Percentiles rank a stretch among this genome's conserved stretches.
phyloP scores from a whole-genome alignment of 2,329 filamentous ascomycete genomes.

The Aquanectria penicillioides region DNA sequence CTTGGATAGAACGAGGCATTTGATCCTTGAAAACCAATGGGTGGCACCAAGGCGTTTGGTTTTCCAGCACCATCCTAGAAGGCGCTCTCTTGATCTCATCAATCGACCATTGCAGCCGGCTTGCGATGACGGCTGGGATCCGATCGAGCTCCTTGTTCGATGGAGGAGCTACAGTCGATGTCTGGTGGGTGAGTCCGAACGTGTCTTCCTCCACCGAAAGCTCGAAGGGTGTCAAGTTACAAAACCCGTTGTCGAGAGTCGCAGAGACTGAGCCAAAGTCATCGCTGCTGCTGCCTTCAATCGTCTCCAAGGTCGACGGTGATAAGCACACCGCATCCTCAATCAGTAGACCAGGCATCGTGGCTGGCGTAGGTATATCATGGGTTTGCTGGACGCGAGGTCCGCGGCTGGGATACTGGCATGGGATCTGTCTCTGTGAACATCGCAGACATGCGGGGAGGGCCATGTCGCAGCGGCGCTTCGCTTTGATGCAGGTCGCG shows the following conservation, averaged over 20 bases:
- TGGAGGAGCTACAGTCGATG: constrained; percentile 36
- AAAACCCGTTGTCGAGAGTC: constrained; percentile 26
- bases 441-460: constrained; percentile 64
- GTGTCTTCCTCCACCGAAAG: constrained; percentile 26
- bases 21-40: constrained; percentile 57
- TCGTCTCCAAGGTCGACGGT: neutral
- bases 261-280: constrained; percentile 32
- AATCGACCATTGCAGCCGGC: constrained; percentile 55
- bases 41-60: constrained; percentile 64
- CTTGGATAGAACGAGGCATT: constrained; percentile 64
- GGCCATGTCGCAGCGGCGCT: constrained; percentile 65
- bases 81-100: constrained; percentile 63
- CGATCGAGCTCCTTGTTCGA: constrained; percentile 32
- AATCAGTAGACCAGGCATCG: constrained; percentile 22
- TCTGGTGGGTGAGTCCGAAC: constrained; percentile 35
- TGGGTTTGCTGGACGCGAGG: neutral
- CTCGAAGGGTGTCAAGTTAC: constrained; percentile 21
- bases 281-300: constrained; percentile 7
- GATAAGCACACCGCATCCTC: constrained; percentile 16
- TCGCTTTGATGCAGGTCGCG: constrained; percentile 64
- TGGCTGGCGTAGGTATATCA: neutral
- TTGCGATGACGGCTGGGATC: constrained; percentile 38
- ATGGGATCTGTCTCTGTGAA: constrained; percentile 56
- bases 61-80: constrained; percentile 58
- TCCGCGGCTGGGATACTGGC: constrained; percentile 54